A percentile compares a stretch with the other conserved stretches of the same genome.
Evolutionary conservation across 805 yeast species (phyloP).

Genomic region (Kodamaea neixiangensis): DNA sequence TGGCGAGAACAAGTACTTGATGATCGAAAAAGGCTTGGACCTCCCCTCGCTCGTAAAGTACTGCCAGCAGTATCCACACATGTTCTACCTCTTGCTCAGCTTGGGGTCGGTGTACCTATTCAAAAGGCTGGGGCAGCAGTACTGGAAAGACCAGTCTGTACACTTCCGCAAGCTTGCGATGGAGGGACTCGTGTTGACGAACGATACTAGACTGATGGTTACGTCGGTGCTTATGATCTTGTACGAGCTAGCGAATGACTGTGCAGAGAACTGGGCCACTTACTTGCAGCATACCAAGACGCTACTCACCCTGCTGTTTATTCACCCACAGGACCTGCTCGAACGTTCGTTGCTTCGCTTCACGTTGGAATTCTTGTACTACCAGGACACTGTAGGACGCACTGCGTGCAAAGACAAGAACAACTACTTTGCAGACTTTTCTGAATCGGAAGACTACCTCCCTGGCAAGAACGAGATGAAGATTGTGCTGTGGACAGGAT

Average conservation of each 20-base stretch:
- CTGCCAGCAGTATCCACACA: constrained; percentile 22
- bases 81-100: constrained; percentile 26
- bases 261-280: constrained; percentile 23
- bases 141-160: constrained; percentile 22
- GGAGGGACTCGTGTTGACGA: constrained; percentile 11
- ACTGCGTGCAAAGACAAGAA: constrained; percentile 30
- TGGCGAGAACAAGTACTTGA: constrained; percentile 14
- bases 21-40: constrained; percentile 27
- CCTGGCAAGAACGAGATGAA: constrained; percentile 12
- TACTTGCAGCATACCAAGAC: constrained; percentile 23
- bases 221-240: constrained; percentile 25
- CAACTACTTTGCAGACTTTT: constrained; percentile 18
- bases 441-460: constrained; percentile 8
- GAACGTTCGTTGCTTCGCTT: constrained; percentile 23
- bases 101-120: constrained; percentile 28
- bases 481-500: constrained; percentile 34
- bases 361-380: constrained; percentile 26
- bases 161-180: constrained; percentile 21
- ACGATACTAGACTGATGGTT: constrained; percentile 20
- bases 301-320: constrained; percentile 19
- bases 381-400: constrained; percentile 30
- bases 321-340: constrained; percentile 19
- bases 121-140: constrained; percentile 13
- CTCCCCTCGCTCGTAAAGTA: constrained; percentile 24
- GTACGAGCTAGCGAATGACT: constrained; percentile 29